Base-by-base conservation (phyloP, 495 filamentous ascomycete genomes). In the Emericellopsis terricola region DNA sequence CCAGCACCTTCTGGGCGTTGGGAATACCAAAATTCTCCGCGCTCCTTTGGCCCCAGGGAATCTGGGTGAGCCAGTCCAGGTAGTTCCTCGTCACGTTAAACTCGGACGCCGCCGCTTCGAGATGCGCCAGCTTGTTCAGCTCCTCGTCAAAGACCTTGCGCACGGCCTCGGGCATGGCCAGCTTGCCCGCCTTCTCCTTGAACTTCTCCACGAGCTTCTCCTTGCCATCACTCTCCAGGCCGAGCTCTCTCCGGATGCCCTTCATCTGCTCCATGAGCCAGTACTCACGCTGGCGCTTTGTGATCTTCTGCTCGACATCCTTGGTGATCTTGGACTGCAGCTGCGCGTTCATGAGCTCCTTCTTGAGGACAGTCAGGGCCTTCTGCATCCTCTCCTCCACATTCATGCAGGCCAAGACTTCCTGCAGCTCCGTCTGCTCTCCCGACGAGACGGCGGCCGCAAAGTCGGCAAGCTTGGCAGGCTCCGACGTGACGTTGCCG, bases 261-360 rank as follows among this genome's bases (percentile, higher is more conserved):
- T 94, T 96, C 86, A 96, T 91, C 48, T 99, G 91, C 53, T 99
- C 89, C 82, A 89, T 87, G 14, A 99, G 60, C 82, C 83, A 99
- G 60, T 99, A 99, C 47, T 99, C 91, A 19, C 89, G 76, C 49
- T 99, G 89, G 8, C 89, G 77, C 59, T 96, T 94, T 45, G 91
- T 86, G 38, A 99, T 99, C 59, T 93, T 94, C 40, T 68, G 78
- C 53, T 99, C 91, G 15, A 99, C 89, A 49, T 99, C 89, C 57
- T 94, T 96, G 28, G 82, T 83, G 29, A 99, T 99, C 64, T 94
- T 96, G 19, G 78, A 83, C 46, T 94, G 86, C 3, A 99, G 68
- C 49, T 99, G 81, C 3, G 89, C 89, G 39, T 96, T 99, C 75
- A 93, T 91, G 28, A 92, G 67, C 54, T 99, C 91, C 47, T 94